Evolutionary conservation across 352 stramenopile species (phyloP).

Genomic region (Pythium rhizo-oryzae): DNA sequence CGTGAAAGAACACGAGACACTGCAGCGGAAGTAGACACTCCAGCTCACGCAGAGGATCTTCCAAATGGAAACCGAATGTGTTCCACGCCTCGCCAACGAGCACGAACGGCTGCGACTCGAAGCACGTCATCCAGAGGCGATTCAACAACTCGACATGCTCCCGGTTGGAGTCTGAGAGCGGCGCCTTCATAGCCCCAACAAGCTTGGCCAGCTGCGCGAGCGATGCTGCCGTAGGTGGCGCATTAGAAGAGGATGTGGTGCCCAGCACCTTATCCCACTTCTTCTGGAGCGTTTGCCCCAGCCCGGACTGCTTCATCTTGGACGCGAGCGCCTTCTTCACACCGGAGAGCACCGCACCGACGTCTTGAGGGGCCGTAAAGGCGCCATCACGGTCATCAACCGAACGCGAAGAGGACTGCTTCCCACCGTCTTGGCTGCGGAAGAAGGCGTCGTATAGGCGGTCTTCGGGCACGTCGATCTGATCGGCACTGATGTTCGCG

Average conservation of each 20-base stretch:
- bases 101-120: slow-evolving; percentile 62
- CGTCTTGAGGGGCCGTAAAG: slow-evolving; percentile 43
- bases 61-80: slow-evolving; percentile 63
- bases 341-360: slow-evolving; percentile 60
- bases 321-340: slow-evolving; percentile 82
- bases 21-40: slow-evolving; percentile 76
- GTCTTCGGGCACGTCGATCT: slow-evolving; percentile 70
- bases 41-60: slow-evolving; percentile 70
- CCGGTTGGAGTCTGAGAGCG: slow-evolving; percentile 55
- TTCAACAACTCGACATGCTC: slow-evolving; percentile 75
- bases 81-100: slow-evolving; percentile 54
- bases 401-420: slow-evolving; percentile 1
- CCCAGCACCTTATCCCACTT: slow-evolving; percentile 73
- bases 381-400: slow-evolving; percentile 7
- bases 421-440: slow-evolving; percentile 39
- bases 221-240: slow-evolving; percentile 56
- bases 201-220: slow-evolving; percentile 73
- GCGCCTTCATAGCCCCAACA: slow-evolving; percentile 61
- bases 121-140: slow-evolving; percentile 72
- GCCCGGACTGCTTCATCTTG: slow-evolving; percentile 75
- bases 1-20: slow-evolving; percentile 83
- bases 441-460: slow-evolving; percentile 71
- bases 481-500: slow-evolving; percentile 23
- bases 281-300: slow-evolving; percentile 78
- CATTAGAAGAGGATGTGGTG: slow-evolving; percentile 30